A percentile compares a stretch with the other conserved stretches of the same genome.
These are phyloP conservation scores for Sugiyamaella sp. DNA, from an alignment of 1,139 yeast species.

Conservation along the genomic window DNA sequence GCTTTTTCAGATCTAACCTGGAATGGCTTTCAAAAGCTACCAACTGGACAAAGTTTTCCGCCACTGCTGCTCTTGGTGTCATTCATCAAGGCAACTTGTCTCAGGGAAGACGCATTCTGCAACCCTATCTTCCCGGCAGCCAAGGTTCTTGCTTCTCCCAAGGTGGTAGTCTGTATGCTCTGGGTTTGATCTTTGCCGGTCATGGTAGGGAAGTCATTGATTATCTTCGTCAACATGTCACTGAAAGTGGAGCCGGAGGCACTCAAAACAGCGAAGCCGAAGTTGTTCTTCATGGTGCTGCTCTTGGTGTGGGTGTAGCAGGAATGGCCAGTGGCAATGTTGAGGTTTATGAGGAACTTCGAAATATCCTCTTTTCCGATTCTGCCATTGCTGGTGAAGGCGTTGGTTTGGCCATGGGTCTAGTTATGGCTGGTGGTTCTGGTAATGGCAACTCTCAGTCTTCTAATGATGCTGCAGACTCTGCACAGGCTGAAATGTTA, in stretches of 20 bases:
- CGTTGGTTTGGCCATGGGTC: conserved; percentile 95
- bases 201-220: conserved; percentile 89
- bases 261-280: conserved; percentile 67
- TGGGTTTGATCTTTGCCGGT: conserved; percentile 94
- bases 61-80: conserved; percentile 98
- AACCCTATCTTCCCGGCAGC: conserved; percentile 89
- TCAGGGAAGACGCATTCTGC: conserved; percentile 83
- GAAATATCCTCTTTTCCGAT: conserved; percentile 83
- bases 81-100: conserved; percentile 93
- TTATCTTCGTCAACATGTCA: conserved; percentile 73
- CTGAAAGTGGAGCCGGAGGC: conserved; percentile 58
- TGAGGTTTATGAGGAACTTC: conserved; percentile 77
- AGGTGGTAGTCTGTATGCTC: conserved; percentile 94
- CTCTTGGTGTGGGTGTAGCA: conserved; percentile 94
- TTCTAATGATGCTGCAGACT: conserved; percentile 47
- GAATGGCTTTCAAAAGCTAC: conserved; percentile 98
- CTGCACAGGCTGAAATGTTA: conserved; percentile 77
- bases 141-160: conserved; percentile 71
- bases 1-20: conserved; percentile 84
- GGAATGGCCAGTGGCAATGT: conserved; percentile 90
- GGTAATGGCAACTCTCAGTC: conserved; percentile 52
- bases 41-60: conserved; percentile 97
- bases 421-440: conserved; percentile 77
- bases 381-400: conserved; percentile 96
- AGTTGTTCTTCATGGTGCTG: conserved; percentile 92